Evolutionary conservation across 331 rosid species (phyloP), one percentile per base, ranked within the genome.

Genomic region (Spiraea crenata): DNA sequence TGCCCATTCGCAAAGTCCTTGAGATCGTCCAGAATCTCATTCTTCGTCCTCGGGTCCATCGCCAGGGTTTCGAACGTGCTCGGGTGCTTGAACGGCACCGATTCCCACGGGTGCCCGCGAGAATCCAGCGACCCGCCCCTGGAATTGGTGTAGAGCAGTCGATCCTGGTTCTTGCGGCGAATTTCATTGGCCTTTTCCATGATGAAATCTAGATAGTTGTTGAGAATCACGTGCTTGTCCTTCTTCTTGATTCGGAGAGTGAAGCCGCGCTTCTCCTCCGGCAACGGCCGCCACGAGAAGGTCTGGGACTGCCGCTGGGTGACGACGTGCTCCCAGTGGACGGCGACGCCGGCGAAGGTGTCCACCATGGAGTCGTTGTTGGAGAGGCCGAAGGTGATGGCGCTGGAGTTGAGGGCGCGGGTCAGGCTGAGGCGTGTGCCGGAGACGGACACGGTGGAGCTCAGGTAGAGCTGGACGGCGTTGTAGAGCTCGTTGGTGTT

Each of bases 401-500:
- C 92, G 81, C 88, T 84, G 50, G 97, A 89, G 82, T 95, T 91
- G 57, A 88, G 74, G 3, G 96, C 96, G 66, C 99, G 93, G 5
- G 96, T 89, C 38, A 91, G 86, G 90, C 90, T 89, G 35, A 91
- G 78, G 4, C 96, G 95, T 67, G 62, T 84, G 6, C 90, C 91
- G 63, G 88, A 63, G 79, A 82, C 47, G 25, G 99, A 89, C 8
- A 81, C 96, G 20, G 96, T 84, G 67, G 90, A 86, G 85, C 90
- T 83, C 0, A 95, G 82, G 82, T 95, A 95, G 63, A 95, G 97
- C 71, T 91, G 97, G 35, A 91, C 96, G 44, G 99, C 99, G 96
- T 89, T 91, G 87, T 95, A 95, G 71, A 95, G 96, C 71, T 95
- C 99, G 87, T 95, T 95, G 70, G 99, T 95, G 85, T 91, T 95